phyloP scores from a whole-genome alignment of 2,329 filamentous ascomycete genomes.

The Arthrobotrys iridis region DNA sequence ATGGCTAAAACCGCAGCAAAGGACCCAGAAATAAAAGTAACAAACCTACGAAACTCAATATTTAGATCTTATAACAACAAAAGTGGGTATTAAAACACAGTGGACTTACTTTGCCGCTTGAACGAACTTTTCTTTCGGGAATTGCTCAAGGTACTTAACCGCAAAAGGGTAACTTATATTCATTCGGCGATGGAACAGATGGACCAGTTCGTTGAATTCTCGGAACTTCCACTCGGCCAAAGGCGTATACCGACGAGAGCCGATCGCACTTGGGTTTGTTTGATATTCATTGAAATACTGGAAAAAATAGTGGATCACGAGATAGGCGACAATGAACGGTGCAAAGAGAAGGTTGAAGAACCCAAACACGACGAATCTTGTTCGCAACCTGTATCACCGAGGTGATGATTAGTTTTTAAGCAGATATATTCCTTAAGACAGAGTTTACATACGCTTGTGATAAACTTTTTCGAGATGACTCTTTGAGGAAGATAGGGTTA shows the following conservation, averaged over 20 bases:
- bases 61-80: background rate
- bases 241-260: slow-evolving; percentile 89
- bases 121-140: slow-evolving; percentile 92
- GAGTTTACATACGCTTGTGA: slow-evolving; percentile 71
- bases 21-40: slow-evolving; percentile 87
- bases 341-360: slow-evolving; percentile 86
- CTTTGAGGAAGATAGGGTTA: slow-evolving; percentile 83
- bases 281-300: slow-evolving; percentile 98
- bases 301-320: slow-evolving; percentile 89
- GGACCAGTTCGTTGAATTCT: slow-evolving; percentile 95
- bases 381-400: slow-evolving; percentile 70
- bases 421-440: background rate
- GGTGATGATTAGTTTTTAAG: slow-evolving; percentile 20
- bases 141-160: slow-evolving; percentile 91
- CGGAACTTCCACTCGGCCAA: slow-evolving; percentile 98
- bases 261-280: slow-evolving; percentile 86
- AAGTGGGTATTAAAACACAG: background rate
- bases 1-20: slow-evolving; percentile 85
- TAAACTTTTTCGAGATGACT: slow-evolving; percentile 79
- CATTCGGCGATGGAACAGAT: slow-evolving; percentile 86
- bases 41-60: slow-evolving; percentile 67
- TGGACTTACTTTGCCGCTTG: slow-evolving; percentile 71
- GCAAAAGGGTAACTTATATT: slow-evolving; percentile 97
- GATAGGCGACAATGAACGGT: slow-evolving; percentile 86
- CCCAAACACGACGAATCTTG: slow-evolving; percentile 82